phyloP scores from a whole-genome alignment of 768 basidiomycete genomes.

The Leucogyrophana mollusca region DNA sequence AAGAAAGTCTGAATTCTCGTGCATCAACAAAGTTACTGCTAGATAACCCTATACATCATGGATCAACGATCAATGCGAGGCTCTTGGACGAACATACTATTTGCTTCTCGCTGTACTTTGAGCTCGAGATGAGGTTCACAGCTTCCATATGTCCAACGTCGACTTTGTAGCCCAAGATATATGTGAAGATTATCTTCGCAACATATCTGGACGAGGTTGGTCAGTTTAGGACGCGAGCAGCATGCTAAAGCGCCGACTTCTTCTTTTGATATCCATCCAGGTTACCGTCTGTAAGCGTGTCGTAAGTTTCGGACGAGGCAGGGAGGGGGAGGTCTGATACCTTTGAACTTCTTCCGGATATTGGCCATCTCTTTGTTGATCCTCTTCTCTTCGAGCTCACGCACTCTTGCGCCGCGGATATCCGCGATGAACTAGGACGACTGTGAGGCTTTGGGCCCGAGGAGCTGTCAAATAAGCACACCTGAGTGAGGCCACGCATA shows the following conservation, averaged over 20 bases:
- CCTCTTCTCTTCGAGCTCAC: slow-evolving; percentile 96
- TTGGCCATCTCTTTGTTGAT: slow-evolving; percentile 99
- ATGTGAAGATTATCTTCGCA: slow-evolving; percentile 98
- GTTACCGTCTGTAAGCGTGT: slow-evolving; percentile 63
- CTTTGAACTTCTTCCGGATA: slow-evolving; percentile 98
- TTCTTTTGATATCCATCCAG: slow-evolving; percentile 91
- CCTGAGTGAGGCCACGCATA: slow-evolving; percentile 94
- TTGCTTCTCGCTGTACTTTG: slow-evolving; percentile 98
- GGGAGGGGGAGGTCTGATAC: slow-evolving; percentile 34
- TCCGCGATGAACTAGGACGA: slow-evolving; percentile 90
- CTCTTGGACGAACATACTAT: slow-evolving; percentile 60
- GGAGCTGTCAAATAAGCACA: slow-evolving; percentile 29
- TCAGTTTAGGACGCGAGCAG: slow-evolving; percentile 8
- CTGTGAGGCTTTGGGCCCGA: neutral
- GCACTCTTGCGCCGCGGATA: slow-evolving; percentile 92
- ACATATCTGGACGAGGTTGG: slow-evolving; percentile 71
- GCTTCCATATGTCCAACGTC: slow-evolving; percentile 99
- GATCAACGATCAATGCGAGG: slow-evolving; percentile 9
- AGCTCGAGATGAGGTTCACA: slow-evolving; percentile 93
- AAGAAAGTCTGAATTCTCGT: slow-evolving; percentile 97
- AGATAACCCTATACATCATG: slow-evolving; percentile 82
- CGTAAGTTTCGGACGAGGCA: slow-evolving; percentile 4
- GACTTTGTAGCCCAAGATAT: slow-evolving; percentile 98
- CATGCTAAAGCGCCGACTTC: slow-evolving; percentile 54
- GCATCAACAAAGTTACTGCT: slow-evolving; percentile 95